Conservation (phyloP, 768 basidiomycete genomes). For the Russula virescens region DNA sequence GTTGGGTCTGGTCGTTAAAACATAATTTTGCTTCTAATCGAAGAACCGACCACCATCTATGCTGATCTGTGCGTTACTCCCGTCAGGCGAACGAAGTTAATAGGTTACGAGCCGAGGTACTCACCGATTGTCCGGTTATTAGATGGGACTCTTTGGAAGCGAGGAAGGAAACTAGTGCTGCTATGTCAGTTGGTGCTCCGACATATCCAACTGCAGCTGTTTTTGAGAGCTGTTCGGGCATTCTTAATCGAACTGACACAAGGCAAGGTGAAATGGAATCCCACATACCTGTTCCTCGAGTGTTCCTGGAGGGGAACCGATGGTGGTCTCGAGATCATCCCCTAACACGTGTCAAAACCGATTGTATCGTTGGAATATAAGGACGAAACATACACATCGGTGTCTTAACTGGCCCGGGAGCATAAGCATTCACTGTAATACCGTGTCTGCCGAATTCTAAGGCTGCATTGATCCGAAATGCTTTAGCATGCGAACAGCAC, state of each 20-base stretch:
- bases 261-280: not conserved
- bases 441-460: constrained; percentile 22
- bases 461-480: constrained; percentile 11
- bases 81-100: not conserved
- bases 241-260: not conserved
- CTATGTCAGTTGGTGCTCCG: constrained; percentile 28
- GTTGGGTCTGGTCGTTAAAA: not conserved
- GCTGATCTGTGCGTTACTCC: constrained; percentile 5
- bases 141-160: constrained; percentile 30
- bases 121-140: constrained; percentile 29
- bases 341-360: constrained; percentile 4
- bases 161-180: constrained; percentile 32
- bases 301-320: constrained; percentile 8
- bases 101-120: not conserved
- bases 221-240: constrained; percentile 11
- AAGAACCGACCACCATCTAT: constrained; percentile 22
- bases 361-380: not conserved
- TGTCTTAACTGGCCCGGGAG: constrained; percentile 24
- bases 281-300: constrained; percentile 17
- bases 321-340: constrained; percentile 10
- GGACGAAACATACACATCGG: constrained; percentile 18
- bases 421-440: constrained; percentile 27
- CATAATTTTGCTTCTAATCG: not conserved
- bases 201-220: constrained; percentile 24
- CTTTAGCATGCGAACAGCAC: constrained; percentile 3